A percentile compares a stretch with the other conserved stretches of the same genome.
Evolutionary conservation across 352 stramenopile genomes (phyloP).

Genomic region (Peronosclerospora sorghi): DNA sequence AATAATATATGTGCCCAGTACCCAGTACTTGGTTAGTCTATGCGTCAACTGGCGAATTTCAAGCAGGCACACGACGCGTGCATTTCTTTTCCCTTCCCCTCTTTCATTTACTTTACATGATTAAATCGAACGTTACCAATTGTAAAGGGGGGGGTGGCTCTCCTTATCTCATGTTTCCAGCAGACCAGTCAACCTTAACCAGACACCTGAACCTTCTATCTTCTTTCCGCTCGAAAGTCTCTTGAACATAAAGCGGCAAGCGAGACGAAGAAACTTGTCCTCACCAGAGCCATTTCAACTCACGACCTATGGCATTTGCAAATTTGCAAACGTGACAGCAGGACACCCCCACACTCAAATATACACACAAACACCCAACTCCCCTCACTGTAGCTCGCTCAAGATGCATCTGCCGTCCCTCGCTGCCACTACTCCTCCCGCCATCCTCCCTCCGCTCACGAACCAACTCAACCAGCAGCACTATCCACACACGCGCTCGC

Average conservation of each 20-base stretch:
- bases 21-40: too few relatives aligned
- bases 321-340: constrained; percentile 9
- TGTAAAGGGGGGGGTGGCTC: not conserved
- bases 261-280: constrained; percentile 10
- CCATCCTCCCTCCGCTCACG: constrained; percentile 22
- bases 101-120: too few relatives aligned
- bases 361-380: not conserved
- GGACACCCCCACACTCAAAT: not conserved
- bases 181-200: not conserved
- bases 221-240: constrained; percentile 2
- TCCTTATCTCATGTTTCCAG: not conserved
- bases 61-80: too few relatives aligned
- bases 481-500: constrained; percentile 13
- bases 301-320: constrained; percentile 18
- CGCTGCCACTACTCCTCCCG: constrained; percentile 1
- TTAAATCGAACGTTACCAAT: too few relatives aligned
- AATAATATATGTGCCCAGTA: too few relatives aligned
- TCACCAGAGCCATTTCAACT: constrained; percentile 11
- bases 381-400: constrained; percentile 5
- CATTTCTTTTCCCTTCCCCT: too few relatives aligned
- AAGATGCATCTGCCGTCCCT: constrained; percentile 24
- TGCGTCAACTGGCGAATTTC: too few relatives aligned
- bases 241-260: constrained; percentile 10
- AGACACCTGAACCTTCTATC: not conserved
- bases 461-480: constrained; percentile 18